Evolutionary conservation across 2,329 filamentous ascomycete species (phyloP).

Genomic region (Coniella lustricola): DNA sequence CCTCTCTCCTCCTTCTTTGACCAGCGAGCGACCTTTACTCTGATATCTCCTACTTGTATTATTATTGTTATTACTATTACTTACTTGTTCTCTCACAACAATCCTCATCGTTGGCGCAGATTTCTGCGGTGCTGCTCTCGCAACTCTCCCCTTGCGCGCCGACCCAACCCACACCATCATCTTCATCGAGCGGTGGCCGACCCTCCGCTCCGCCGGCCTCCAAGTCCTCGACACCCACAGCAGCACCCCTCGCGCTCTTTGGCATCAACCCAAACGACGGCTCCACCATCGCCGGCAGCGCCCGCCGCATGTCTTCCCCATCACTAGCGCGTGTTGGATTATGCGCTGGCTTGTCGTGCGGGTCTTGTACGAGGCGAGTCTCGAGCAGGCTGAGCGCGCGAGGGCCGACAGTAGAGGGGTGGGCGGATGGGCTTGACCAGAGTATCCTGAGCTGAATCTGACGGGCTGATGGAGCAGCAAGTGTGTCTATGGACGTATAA

Average conservation of each 20-base stretch:
- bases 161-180: conserved; percentile 21
- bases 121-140: conserved; percentile 22
- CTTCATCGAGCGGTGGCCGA: conserved; percentile 22
- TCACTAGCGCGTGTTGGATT: conserved; percentile 1
- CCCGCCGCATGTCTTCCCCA: conserved; percentile 33
- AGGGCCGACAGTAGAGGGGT: too few species aligned
- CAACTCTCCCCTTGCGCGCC: conserved; percentile 23
- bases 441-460: background rate
- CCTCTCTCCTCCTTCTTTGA: background rate
- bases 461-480: background rate
- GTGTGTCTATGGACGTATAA: too few species aligned
- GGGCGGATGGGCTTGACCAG: background rate
- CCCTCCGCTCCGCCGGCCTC: conserved; percentile 26
- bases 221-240: conserved; percentile 35
- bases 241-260: conserved; percentile 30
- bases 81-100: too few species aligned
- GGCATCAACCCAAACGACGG: conserved; percentile 32
- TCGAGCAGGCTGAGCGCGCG: conserved; percentile 14
- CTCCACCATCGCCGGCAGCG: too few species aligned
- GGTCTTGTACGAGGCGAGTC: conserved; percentile 19
- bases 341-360: conserved; percentile 1
- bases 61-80: too few species aligned
- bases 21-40: too few species aligned
- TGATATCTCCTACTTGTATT: too few species aligned
- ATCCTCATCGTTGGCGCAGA: conserved; percentile 17